Evolutionary conservation across 768 basidiomycete genomes (phyloP), one percentile per base, ranked within the genome.

Genomic region (Trametes cinnabarina): DNA sequence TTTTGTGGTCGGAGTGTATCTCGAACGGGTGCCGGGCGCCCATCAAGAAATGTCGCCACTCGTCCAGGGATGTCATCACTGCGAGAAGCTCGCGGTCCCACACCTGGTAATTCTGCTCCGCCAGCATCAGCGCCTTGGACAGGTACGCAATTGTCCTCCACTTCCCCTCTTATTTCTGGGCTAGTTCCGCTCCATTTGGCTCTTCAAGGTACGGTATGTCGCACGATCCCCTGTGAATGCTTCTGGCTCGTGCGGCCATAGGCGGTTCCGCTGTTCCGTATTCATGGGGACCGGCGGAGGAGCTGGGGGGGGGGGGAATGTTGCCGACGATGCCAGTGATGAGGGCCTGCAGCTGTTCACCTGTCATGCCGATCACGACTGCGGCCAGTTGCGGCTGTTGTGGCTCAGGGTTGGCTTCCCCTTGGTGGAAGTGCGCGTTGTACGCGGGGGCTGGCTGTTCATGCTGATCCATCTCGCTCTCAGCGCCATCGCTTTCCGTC

Each of bases 1-100:
- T 72, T 52, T 70, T 68, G 62, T 72, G 70, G 51, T 73, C 69
- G 0, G 71, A 62, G 15, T 63, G 52, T 35, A 74, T 63, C 11
- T 62, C 55, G 19, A 73, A 39, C 0, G 57, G 40, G 1, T 58
- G 17, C 5, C 2, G 8, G 2, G 52, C n/a, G 3, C 67, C 66
- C 35, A 61, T 55, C 2, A 73, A 57, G 57, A 64, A 71, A 12
- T 69, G 68, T 1, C 66, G 35, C 67, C 67, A 72, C 15, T 62
- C 54, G 11, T 64, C 54, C 6, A 71, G 48, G 0, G 69, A 62
- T 4, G 58, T 25, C 9, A 77, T 68, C 15, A 77, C 68, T 0
- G 73, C 73, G 0, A 76, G 63, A 0, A 77, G 51, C 58, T 78
- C 77, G 47, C 71, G 72, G 52, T 77, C 63, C 57, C 74, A 74